Evolutionary conservation across 2,329 filamentous ascomycete genomes (phyloP).

Genomic region (Pseudogymnoascus sp.): DNA sequence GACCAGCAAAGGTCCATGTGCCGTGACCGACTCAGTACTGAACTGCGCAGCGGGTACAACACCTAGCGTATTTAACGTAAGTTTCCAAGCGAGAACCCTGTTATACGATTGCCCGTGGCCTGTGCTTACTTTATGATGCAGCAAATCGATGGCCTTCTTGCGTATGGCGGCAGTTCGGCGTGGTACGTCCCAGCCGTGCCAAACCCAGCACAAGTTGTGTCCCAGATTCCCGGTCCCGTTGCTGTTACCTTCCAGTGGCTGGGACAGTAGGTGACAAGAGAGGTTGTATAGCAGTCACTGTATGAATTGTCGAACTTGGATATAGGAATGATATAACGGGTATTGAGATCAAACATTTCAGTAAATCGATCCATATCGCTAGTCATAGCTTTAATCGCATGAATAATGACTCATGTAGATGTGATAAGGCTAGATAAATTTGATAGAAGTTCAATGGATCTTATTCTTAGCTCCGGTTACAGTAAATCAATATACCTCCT

Average conservation of each 20-base stretch:
- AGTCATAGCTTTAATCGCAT: background rate
- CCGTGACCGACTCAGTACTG: background rate
- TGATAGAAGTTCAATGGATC: background rate
- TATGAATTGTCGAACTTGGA: background rate
- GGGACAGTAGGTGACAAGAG: background rate
- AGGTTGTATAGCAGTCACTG: background rate
- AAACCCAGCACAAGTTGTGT: background rate
- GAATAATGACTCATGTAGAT: background rate
- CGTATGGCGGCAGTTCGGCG: constrained; percentile 14
- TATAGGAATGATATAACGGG: background rate
- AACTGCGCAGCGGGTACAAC: background rate
- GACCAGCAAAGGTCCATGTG: background rate
- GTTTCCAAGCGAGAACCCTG: constrained; percentile 31
- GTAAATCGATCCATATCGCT: background rate
- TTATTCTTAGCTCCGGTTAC: background rate
- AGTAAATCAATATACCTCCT: too few species aligned
- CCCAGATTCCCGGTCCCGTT: constrained; percentile 12
- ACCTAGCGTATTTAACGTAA: background rate
- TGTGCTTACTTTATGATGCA: background rate
- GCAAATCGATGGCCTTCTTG: constrained; percentile 9
- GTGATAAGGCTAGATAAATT: background rate
- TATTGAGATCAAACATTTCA: background rate
- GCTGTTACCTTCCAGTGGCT: constrained; percentile 19
- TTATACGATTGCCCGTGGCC: background rate
- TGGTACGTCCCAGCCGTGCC: constrained; percentile 20